Conservation (phyloP, 306 rosid species). For the Dicorynia guianensis region DNA sequence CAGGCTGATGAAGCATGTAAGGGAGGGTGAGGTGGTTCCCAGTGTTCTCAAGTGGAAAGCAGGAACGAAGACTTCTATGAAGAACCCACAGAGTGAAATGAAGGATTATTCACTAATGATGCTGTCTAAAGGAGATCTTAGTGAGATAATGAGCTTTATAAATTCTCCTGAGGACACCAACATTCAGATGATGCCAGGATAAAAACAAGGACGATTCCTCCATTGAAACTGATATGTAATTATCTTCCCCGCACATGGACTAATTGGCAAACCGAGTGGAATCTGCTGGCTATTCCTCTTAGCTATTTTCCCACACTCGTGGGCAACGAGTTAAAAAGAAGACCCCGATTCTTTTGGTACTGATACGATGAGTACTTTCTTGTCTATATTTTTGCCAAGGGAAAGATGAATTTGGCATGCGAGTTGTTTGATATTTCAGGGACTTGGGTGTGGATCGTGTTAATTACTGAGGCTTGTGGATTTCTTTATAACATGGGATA, state of each 20-base stretch:
- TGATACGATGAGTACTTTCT: slow-evolving; percentile 86
- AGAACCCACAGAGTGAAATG: slow-evolving; percentile 58
- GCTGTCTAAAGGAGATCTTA: slow-evolving; percentile 66
- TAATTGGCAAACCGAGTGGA: slow-evolving; percentile 60
- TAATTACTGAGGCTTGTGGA: slow-evolving; percentile 74
- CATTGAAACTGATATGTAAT: slow-evolving; percentile 63
- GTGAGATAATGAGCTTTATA: slow-evolving; percentile 59
- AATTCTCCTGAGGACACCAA: slow-evolving; percentile 47
- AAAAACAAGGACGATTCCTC: slow-evolving; percentile 34
- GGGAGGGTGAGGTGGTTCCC: slow-evolving; percentile 72
- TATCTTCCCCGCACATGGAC: slow-evolving; percentile 87
- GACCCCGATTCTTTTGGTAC: slow-evolving; percentile 66
- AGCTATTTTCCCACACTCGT: slow-evolving; percentile 53
- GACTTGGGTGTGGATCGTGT: slow-evolving; percentile 75
- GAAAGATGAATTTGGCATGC: slow-evolving; percentile 87
- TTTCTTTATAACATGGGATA: slow-evolving; percentile 79
- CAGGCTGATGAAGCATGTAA: slow-evolving; percentile 83
- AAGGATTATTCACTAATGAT: slow-evolving; percentile 73
- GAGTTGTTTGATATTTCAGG: slow-evolving; percentile 83
- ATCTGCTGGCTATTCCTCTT: slow-evolving; percentile 47
- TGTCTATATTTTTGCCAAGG: slow-evolving; percentile 90
- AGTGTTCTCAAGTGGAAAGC: slow-evolving; percentile 79
- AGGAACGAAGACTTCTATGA: slow-evolving; percentile 79
- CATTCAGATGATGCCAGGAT: slow-evolving; percentile 36
- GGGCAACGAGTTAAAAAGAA: slow-evolving; percentile 73